Evolutionary conservation across 345 rosid species (phyloP).

Genomic region (Psidium friedrichsthalianum): DNA sequence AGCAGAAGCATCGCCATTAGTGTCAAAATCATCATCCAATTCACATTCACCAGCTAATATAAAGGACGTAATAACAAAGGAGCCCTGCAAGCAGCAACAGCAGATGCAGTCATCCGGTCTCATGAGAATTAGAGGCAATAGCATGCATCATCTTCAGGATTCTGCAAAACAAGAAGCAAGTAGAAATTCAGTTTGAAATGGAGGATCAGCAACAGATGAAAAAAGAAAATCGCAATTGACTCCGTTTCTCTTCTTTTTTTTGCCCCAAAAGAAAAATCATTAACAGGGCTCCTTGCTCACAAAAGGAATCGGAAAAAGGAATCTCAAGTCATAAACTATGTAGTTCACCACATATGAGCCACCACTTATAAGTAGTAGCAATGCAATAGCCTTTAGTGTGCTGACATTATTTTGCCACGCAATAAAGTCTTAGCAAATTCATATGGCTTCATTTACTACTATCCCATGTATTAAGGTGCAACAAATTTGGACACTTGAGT

Average conservation of each 20-base stretch:
- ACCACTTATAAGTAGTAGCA: background rate
- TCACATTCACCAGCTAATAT: conserved; percentile 95
- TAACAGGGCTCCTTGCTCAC: background rate
- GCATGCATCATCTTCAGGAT: conserved; percentile 91
- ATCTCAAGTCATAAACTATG: background rate
- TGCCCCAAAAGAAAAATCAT: background rate
- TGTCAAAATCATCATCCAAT: conserved; percentile 80
- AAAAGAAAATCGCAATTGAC: background rate
- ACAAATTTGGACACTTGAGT: background rate
- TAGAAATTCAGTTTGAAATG: conserved; percentile 3
- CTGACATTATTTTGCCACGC: background rate
- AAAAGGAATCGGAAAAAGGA: background rate
- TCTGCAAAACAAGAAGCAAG: conserved; percentile 33
- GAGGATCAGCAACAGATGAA: background rate
- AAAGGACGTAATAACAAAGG: conserved; percentile 92
- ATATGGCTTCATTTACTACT: background rate
- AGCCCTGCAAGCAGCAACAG: conserved; percentile 99
- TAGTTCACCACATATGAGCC: background rate
- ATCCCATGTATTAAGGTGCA: background rate
- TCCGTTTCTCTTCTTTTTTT: background rate
- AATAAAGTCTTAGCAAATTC: background rate
- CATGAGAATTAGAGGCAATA: conserved; percentile 67
- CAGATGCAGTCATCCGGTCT: conserved; percentile 92
- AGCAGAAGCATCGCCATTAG: conserved; percentile 78
- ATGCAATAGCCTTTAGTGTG: background rate